Percentiles rank a stretch among this genome's conserved stretches.
Conservation (phyloP, 2,329 filamentous ascomycete species). For the Stemphylium lycopersici region DNA sequence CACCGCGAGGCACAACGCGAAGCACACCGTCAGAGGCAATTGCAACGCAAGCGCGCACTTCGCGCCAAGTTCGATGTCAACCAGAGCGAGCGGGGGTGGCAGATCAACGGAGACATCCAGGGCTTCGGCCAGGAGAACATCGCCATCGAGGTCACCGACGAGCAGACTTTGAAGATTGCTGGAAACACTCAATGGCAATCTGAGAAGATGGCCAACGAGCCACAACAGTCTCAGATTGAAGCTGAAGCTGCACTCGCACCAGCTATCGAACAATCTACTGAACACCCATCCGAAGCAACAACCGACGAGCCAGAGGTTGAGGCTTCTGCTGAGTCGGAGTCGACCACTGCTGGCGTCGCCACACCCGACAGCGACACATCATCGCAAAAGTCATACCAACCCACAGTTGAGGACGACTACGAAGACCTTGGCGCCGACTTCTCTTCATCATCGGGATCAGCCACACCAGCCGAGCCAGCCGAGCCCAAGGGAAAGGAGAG, state of each 20-base stretch:
- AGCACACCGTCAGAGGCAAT: constrained; percentile 20
- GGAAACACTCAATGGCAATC: constrained; percentile 38
- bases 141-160: constrained; percentile 43
- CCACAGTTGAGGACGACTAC: constrained; percentile 47
- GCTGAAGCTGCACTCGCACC: background rate
- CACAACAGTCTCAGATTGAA: constrained; percentile 17
- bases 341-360: constrained; percentile 15
- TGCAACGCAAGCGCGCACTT: constrained; percentile 39
- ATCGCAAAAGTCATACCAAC: constrained; percentile 43
- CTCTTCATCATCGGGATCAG: constrained; percentile 32
- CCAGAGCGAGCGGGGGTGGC: constrained; percentile 38
- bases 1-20: constrained; percentile 37
- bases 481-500: constrained; percentile 41
- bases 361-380: constrained; percentile 37
- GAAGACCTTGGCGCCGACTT: constrained; percentile 44
- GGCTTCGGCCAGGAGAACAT: constrained; percentile 46
- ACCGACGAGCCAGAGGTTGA: constrained; percentile 14
- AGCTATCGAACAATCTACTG: background rate
- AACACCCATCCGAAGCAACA: background rate
- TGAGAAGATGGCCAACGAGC: constrained; percentile 20
- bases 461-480: constrained; percentile 23
- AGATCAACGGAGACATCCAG: constrained; percentile 40
- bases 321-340: constrained; percentile 8
- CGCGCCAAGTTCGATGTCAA: constrained; percentile 41
- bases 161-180: constrained; percentile 40